Evolutionary conservation across 2,329 filamentous ascomycete species (phyloP), one percentile per base, ranked within the genome.

Genomic region (Paraconiothyrium sp.): DNA sequence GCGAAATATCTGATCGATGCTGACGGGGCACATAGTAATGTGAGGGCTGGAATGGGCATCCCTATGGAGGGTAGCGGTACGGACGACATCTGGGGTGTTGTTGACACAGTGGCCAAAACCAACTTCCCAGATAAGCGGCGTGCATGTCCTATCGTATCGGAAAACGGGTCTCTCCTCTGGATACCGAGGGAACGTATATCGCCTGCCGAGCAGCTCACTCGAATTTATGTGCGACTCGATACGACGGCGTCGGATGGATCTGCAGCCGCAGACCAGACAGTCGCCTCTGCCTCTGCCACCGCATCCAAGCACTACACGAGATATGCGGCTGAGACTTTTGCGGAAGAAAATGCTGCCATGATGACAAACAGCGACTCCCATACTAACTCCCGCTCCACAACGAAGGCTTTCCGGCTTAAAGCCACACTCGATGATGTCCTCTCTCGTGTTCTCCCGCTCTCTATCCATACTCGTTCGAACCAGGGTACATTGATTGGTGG

Each of bases 41-140:
- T 59, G 6, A 34, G 39, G 14, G 64, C 83, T 81, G 1, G 82
- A 7, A 46, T 59, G 16, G 84, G 84, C 0, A 79, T 77, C 62
- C 81, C 80, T 27, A 88, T 89, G 85, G 63, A 87, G 0, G 86
- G 85, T n/a, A 84, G 86, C 64, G 83, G 78, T 63, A 82, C 72
- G 43, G 83, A 86, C 65, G 77, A 81, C 0, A 78, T 86, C 57
- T 85, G 79, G 82, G 86, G 85, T 5, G 79, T 82, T 1, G 82
- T 82, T 77, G 80, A 82, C 59, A 76, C 81, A 67, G 72, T 80
- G 22, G 79, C 79, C 5, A 72, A 73, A 27, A 81, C 80, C 1
- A 65, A 79, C 59, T 82, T 81, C 59, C 80, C 79, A 0, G 80
- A 82, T 37, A 46, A 46, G 37, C 43, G 43, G 10, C n/a, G 43